Evolutionary conservation across 441 rosid genomes (phyloP), one percentile per base, ranked within the genome.

Genomic region (Jatropha multifida): DNA sequence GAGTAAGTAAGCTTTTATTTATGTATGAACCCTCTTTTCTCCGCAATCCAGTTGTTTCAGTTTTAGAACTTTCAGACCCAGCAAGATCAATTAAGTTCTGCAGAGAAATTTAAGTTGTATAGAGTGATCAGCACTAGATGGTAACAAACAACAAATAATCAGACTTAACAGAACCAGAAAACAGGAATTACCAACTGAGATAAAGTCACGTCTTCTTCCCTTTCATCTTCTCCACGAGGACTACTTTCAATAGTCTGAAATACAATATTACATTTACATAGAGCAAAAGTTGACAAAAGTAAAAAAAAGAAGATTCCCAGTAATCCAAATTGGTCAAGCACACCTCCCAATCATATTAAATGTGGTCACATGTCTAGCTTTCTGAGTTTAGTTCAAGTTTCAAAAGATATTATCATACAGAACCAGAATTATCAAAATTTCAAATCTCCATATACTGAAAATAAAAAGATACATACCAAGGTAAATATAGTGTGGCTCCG

Each of bases 21-120:
- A 90, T 90, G 78, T 84, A 90, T 49, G 92, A 90, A 23, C 94
- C 94, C 79, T 90, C 94, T 74, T 90, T 90, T 81, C 94, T 86
- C 75, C 92, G 80, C 78, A 88, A 64, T 40, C 94, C 92, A 76
- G 89, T 88, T 58, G 94, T 90, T 77, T 90, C 94, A 74, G 90
- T 80, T 78, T 90, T 90, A 17, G 94, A 90, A 78, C 94, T 90
- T 79, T 90, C 94, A 66, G 94, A 90, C 70, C 94, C 94, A 12
- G 94, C 91, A 63, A 90, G 91, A 83, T 90, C 94, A 77, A 88
- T 90, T 65, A 90, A 80, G 77, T 90, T 78, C 92, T 88, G 85
- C 80, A 78, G 68, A 70, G 74, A 52, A 77, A 68, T 17, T 65
- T 37, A 40, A 55, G 72, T 72, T 17, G 66, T 27, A 68, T 14